Conservation (phyloP, 169 alveolate species). For the Plasmodium adleri region DNA sequence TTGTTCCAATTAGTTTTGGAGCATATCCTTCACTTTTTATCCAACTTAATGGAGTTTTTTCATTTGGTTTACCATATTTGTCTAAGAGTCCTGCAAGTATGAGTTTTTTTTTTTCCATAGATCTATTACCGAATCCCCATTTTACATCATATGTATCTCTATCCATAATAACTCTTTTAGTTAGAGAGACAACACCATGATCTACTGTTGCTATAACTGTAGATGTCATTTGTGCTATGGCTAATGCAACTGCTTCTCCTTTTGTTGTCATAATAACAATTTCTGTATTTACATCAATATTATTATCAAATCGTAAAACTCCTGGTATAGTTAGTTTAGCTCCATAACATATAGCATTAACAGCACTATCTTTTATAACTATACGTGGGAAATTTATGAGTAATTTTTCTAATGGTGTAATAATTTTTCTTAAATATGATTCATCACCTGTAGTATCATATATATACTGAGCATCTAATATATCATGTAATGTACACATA, state of each 20-base stretch:
- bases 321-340: slow-evolving; percentile 99
- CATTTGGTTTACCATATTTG: slow-evolving; percentile 95
- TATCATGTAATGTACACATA: slow-evolving; percentile 99
- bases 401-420: slow-evolving; percentile 97
- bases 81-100: slow-evolving; percentile 97
- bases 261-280: slow-evolving; percentile 99
- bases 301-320: slow-evolving; percentile 97
- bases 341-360: slow-evolving; percentile 99
- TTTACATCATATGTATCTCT: slow-evolving; percentile 99
- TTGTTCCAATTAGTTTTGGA: slow-evolving; percentile 86
- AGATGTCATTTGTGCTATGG: slow-evolving; percentile 99
- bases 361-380: slow-evolving; percentile 99
- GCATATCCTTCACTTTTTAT: slow-evolving; percentile 89
- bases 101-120: slow-evolving; percentile 97
- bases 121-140: slow-evolving; percentile 99
- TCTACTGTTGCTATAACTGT: slow-evolving; percentile 99
- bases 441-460: slow-evolving; percentile 96
- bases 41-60: slow-evolving; percentile 96
- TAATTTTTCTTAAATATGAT: slow-evolving; percentile 96
- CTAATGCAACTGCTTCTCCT: slow-evolving; percentile 99
- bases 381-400: slow-evolving; percentile 96
- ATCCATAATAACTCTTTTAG: slow-evolving; percentile 99
- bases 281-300: slow-evolving; percentile 96
- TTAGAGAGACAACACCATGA: slow-evolving; percentile 99
- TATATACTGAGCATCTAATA: slow-evolving; percentile 97